These are phyloP conservation scores for Penicillium sp. DNA, from an alignment of 2,329 filamentous ascomycete genomes.

Conservation along the genomic window DNA sequence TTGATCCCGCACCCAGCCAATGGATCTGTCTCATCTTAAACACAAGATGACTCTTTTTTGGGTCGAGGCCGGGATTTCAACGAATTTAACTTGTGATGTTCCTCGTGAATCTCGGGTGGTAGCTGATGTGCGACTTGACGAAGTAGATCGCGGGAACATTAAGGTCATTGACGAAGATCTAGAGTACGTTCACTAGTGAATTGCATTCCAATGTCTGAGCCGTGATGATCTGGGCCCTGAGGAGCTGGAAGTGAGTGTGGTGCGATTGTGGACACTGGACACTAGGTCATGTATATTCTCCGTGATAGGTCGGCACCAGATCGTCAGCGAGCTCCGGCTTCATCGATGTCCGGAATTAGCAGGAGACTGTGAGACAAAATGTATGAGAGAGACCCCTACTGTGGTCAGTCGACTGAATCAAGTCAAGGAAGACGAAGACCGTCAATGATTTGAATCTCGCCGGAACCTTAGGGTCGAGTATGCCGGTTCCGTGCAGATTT, in stretches of 20 bases:
- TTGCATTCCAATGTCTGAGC: background rate
- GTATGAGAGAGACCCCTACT: background rate
- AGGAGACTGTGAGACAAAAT: slow-evolving; percentile 3
- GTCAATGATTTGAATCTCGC: background rate
- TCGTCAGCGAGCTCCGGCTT: background rate
- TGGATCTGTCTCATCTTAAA: background rate
- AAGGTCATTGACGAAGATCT: slow-evolving; percentile 9
- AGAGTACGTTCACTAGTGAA: background rate
- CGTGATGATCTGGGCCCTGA: background rate
- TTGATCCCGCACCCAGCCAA: slow-evolving; percentile 4
- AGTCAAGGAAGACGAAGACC: background rate
- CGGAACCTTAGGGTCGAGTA: background rate
- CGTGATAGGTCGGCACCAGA: background rate
- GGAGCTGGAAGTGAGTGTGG: background rate
- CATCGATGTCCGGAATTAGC: background rate
- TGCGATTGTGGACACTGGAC: background rate
- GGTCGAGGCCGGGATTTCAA: background rate
- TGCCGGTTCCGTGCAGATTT: background rate
- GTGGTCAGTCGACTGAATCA: background rate
- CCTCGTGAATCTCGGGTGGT: slow-evolving; percentile 2
- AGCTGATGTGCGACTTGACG: background rate
- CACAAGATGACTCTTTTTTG: background rate
- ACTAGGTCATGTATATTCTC: too few relatives aligned
- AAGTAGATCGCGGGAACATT: background rate
- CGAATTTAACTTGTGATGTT: slow-evolving; percentile 15